A percentile compares a stretch with the other conserved stretches of the same genome.
These are phyloP conservation scores for Aspergillus texensis DNA, from an alignment of 2,329 filamentous ascomycete genomes.

Conservation along the genomic window DNA sequence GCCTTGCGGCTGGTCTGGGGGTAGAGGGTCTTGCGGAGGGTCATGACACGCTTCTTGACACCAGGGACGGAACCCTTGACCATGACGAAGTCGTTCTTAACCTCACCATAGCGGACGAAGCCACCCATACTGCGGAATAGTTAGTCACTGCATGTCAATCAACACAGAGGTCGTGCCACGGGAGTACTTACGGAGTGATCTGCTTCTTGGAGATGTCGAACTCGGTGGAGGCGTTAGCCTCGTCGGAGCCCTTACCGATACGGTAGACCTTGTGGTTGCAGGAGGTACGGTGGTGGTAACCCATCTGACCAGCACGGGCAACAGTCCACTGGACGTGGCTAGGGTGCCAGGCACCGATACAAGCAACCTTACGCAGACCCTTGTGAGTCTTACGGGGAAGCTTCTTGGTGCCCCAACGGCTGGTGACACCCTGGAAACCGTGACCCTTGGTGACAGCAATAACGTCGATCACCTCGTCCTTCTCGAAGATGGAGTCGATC, in stretches of 20 bases:
- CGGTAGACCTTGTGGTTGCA: constrained; percentile 99
- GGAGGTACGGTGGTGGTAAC: constrained; percentile 99
- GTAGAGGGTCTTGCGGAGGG: constrained; percentile 98
- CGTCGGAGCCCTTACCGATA: constrained; percentile 88
- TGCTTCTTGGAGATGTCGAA: constrained; percentile 98
- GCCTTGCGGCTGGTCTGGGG: constrained; percentile 92
- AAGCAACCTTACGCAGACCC: constrained; percentile 99
- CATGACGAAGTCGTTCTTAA: constrained; percentile 99
- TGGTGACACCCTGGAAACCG: constrained; percentile 96
- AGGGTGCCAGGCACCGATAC: constrained; percentile 99
- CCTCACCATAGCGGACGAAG: constrained; percentile 98
- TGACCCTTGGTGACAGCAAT: constrained; percentile 99
- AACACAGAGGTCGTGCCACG: not conserved
- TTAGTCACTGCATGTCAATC: constrained; percentile 37
- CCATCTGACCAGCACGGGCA: constrained; percentile 98
- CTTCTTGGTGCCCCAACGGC: constrained; percentile 99
- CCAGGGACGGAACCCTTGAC: constrained; percentile 97
- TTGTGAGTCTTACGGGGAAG: constrained; percentile 99
- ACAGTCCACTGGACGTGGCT: constrained; percentile 99
- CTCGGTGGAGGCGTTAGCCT: constrained; percentile 91
- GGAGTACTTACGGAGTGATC: constrained; percentile 89
- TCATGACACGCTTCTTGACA: constrained; percentile 99
- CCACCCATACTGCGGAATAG: constrained; percentile 76
- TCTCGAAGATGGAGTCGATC: constrained; percentile 93
- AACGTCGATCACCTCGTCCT: constrained; percentile 99